These are phyloP conservation scores for Closterium sp. DNA, from an alignment of 139 green algal species.

Conservation along the genomic window DNA sequence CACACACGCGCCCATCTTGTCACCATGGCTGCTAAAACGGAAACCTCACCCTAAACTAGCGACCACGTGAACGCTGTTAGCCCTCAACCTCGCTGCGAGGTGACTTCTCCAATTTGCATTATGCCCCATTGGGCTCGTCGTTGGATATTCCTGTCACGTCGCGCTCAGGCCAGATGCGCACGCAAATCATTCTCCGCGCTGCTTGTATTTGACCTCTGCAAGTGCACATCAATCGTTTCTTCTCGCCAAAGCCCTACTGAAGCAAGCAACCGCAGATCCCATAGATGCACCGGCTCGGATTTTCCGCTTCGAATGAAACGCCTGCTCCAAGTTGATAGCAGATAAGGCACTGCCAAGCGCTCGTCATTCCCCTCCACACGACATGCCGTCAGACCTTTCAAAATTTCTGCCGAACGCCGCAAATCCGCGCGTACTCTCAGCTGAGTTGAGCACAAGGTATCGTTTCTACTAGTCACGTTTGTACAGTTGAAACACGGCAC, in stretches of 20 bases:
- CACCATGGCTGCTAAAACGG: too few relatives aligned
- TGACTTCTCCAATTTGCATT: background rate
- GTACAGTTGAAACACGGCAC: too few relatives aligned
- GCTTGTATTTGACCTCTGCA: background rate
- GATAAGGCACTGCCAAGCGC: background rate
- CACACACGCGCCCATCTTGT: too few relatives aligned
- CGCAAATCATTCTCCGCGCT: background rate
- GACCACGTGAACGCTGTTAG: too few relatives aligned
- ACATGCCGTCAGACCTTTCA: too few relatives aligned
- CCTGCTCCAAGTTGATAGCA: background rate
- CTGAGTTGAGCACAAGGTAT: background rate
- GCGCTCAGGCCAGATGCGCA: background rate
- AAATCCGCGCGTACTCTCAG: background rate
- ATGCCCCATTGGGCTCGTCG: background rate
- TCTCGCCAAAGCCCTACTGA: background rate
- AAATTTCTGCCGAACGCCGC: background rate
- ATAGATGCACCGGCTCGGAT: background rate
- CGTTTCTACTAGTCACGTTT: too few relatives aligned
- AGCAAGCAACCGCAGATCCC: background rate
- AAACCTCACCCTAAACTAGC: too few relatives aligned
- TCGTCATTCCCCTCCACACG: too few relatives aligned
- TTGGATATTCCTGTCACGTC: background rate
- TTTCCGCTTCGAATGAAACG: background rate
- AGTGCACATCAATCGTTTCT: background rate
- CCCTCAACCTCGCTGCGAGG: too few relatives aligned